phyloP scores from a whole-genome alignment of 148 eudicot species.

The Dysphania ambrosioides region DNA sequence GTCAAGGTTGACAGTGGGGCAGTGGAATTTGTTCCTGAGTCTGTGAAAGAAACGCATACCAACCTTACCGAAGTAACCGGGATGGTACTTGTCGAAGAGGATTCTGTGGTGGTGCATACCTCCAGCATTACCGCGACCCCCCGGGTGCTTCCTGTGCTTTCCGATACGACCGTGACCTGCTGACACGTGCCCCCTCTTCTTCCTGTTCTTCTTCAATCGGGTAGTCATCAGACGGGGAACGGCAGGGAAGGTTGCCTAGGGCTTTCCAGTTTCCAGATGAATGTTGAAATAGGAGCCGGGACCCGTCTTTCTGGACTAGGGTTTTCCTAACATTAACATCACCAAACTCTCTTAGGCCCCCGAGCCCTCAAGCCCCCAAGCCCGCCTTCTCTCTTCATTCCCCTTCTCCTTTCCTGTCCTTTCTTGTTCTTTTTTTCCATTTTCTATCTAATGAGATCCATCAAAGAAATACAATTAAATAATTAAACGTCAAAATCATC shows the following conservation, averaged over 20 bases:
- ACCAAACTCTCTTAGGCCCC: too few species aligned
- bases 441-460: too few species aligned
- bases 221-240: slow-evolving; percentile 32
- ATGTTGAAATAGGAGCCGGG: too few species aligned
- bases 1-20: slow-evolving; percentile 43
- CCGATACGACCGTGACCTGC: slow-evolving; percentile 54
- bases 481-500: too few species aligned
- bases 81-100: slow-evolving; percentile 51
- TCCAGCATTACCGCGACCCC: slow-evolving; percentile 49
- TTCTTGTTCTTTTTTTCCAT: too few species aligned
- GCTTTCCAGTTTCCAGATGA: neutral
- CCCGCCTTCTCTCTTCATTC: too few species aligned
- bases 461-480: too few species aligned
- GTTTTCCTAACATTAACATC: neutral
- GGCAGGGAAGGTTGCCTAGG: slow-evolving; percentile 1
- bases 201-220: slow-evolving; percentile 39
- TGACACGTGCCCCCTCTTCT: slow-evolving; percentile 52
- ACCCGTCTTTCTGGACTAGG: neutral
- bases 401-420: too few species aligned
- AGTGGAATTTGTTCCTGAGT: slow-evolving; percentile 40
- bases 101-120: slow-evolving; percentile 52
- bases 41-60: slow-evolving; percentile 48
- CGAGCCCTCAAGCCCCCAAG: too few species aligned
- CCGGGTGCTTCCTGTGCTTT: slow-evolving; percentile 48
- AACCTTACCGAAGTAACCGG: slow-evolving; percentile 45